phyloP scores from a whole-genome alignment of 768 basidiomycete species.

The Austroboletus eburneus region DNA sequence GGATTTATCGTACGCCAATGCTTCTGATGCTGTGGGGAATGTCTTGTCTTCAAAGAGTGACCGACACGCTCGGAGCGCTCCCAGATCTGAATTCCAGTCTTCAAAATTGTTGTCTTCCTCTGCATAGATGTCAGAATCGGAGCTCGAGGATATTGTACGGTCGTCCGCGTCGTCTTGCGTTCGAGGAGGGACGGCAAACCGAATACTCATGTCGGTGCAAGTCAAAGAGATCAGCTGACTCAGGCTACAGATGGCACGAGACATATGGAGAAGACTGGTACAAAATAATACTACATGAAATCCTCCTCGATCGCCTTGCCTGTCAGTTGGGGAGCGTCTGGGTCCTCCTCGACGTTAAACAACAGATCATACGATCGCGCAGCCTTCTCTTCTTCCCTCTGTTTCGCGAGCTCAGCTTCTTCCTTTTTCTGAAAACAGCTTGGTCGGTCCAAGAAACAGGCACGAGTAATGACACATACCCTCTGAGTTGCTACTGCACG shows the following conservation, averaged over 20 bases:
- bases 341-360: conserved; percentile 62
- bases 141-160: conserved; percentile 15
- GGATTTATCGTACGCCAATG: conserved; percentile 56
- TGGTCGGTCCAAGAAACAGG: neutral
- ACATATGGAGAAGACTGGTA: no score
- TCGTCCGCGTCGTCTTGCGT: conserved; percentile 10
- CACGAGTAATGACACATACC: conserved; percentile 40
- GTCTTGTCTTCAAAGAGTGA: conserved; percentile 73
- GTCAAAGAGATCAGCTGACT: neutral
- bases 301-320: conserved; percentile 82
- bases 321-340: conserved; percentile 48
- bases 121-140: conserved; percentile 22
- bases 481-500: conserved; percentile 61
- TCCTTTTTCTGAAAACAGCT: conserved; percentile 58
- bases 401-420: conserved; percentile 68
- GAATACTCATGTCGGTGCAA: conserved; percentile 26
- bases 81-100: conserved; percentile 76
- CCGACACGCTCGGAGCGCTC: conserved; percentile 46
- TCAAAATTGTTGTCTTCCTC: conserved; percentile 66
- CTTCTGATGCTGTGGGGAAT: conserved; percentile 56
- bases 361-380: conserved; percentile 83
- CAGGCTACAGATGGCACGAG: no score
- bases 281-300: conserved; percentile 87
- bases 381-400: conserved; percentile 82
- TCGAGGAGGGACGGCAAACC: conserved; percentile 17